Evolutionary conservation across 2,329 filamentous ascomycete species (phyloP), one percentile per base, ranked within the genome.

Genomic region (Achaetomium macrosporum): DNA sequence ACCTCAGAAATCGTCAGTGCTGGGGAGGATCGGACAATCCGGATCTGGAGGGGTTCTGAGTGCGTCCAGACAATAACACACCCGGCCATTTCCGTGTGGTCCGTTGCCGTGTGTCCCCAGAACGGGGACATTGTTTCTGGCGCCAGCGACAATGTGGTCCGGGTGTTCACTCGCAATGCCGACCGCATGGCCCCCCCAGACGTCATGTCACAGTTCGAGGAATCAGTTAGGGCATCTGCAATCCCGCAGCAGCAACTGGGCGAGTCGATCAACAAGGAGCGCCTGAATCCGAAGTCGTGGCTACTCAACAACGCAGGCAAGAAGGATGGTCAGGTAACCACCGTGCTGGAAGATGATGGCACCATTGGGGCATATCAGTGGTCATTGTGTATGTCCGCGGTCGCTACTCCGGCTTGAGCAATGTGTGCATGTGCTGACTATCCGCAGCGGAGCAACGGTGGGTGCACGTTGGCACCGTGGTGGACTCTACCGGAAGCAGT

Each of bases 21-120:
- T 2, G 90, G 90, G 16, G 93, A 99, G 69, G 93, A 99, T 70
- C 82, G 93, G n/a, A 96, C 93, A 0, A 82, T 95, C 33, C 82
- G 90, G 48, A 76, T 99, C 66, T 99, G 95, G 93, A 85, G 81
- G 61, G 88, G 86, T 42, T 80, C 75, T 13, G 78, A 90, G 52
- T 97, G 92, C 66, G 73, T 96, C 42, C 93, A 99, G 69, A 96
- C 92, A 37, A 97, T 99, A 59, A 96, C 92, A 1, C 90, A 96
- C 64, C 93, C 93, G 11, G 93, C 93, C 10, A 95, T 97, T 51
- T 97, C 92, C 0, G 91, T 99, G 5, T 99, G 93, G 93, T 78
- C 83, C 13, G 90, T 99, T 16, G 88, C 90, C n/a, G 87, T 82
- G 11, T 93, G 88, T 64, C 66, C 77, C 0, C 83, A 89, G 57